These are phyloP conservation scores for Paraleonurus japonicus DNA, from an alignment of 257 asterid species.

Conservation along the genomic window DNA sequence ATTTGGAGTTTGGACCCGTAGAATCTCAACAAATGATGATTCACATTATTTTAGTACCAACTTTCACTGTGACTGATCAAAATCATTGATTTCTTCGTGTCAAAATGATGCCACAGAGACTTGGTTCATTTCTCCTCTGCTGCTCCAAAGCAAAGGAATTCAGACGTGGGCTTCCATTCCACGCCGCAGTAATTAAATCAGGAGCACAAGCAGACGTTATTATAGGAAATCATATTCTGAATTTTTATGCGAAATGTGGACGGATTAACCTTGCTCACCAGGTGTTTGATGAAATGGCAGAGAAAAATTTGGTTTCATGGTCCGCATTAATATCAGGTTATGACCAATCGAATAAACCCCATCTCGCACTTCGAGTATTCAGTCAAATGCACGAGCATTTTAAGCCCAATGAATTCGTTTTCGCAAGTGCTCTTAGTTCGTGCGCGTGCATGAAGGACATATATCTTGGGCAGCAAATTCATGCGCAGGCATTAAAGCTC, in stretches of 20 bases:
- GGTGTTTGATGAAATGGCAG: constrained; percentile 58
- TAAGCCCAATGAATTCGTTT: constrained; percentile 57
- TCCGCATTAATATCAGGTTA: constrained; percentile 73
- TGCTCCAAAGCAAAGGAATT: constrained; percentile 55
- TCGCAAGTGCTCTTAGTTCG: constrained; percentile 65
- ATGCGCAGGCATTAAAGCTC: constrained; percentile 52
- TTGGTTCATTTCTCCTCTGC: constrained; percentile 51
- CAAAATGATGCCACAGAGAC: constrained; percentile 38
- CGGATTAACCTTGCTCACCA: constrained; percentile 41
- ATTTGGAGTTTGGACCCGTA: background rate
- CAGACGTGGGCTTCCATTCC: constrained; percentile 45
- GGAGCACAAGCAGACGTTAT: constrained; percentile 41
- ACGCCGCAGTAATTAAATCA: constrained; percentile 57
- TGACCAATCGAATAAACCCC: constrained; percentile 45
- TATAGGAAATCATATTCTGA: constrained; percentile 53
- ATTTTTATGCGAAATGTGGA: constrained; percentile 72
- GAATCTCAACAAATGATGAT: background rate
- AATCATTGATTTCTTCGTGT: background rate
- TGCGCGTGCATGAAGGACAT: constrained; percentile 51
- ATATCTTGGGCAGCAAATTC: constrained; percentile 59
- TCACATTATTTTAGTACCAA: background rate
- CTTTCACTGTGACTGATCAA: background rate
- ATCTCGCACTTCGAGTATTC: constrained; percentile 44
- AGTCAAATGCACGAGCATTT: constrained; percentile 39
- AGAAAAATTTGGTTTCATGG: constrained; percentile 63